These are phyloP conservation scores for Pseudogymnoascus sp. DNA, from an alignment of 2,329 filamentous ascomycete species.

Conservation along the genomic window DNA sequence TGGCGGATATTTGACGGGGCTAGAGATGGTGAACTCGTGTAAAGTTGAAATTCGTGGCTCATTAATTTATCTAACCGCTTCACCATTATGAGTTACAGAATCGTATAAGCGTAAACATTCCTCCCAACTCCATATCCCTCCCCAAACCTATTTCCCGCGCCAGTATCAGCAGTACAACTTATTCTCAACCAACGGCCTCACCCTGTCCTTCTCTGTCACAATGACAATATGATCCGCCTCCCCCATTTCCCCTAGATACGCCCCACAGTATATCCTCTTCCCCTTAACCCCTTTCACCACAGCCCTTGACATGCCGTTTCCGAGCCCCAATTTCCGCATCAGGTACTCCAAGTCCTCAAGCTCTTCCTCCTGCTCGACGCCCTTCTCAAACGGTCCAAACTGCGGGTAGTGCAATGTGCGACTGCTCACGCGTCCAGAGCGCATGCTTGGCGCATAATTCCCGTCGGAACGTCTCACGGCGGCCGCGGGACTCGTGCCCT, in stretches of 20 bases:
- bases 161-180: not conserved
- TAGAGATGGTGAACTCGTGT: not conserved
- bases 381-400: slow-evolving; percentile 2
- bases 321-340: not conserved
- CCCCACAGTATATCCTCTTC: slow-evolving; percentile 5
- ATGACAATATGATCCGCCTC: not conserved
- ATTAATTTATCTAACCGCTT: not conserved
- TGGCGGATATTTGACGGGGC: too few relatives aligned
- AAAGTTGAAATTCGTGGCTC: not conserved
- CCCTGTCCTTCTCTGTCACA: not conserved
- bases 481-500: not conserved
- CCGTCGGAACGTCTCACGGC: not conserved
- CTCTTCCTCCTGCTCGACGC: not conserved
- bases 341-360: not conserved
- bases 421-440: slow-evolving; percentile 1
- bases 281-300: not conserved
- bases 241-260: not conserved
- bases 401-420: not conserved
- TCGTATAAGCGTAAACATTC: not conserved
- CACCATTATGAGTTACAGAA: not conserved
- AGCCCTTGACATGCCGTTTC: not conserved
- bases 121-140: not conserved
- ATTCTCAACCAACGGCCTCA: not conserved
- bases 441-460: not conserved
- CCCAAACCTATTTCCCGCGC: not conserved